Evolutionary conservation across 495 filamentous ascomycete species (phyloP), one percentile per base, ranked within the genome.

Genomic region (Penicillium soppii): DNA sequence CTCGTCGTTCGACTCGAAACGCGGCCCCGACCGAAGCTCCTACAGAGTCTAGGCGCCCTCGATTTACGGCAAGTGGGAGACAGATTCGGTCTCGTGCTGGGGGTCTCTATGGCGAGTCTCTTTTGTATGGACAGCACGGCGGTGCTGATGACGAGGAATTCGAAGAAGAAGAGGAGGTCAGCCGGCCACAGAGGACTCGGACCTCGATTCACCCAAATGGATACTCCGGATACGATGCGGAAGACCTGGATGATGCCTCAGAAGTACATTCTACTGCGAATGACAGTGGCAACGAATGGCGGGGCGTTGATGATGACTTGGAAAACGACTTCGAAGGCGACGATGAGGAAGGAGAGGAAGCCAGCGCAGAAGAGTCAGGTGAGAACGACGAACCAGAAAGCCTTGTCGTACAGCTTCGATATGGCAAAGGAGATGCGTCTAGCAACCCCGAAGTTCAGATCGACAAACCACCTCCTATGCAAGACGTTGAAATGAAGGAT

Each of bases 41-140:
- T 0, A 82, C 82, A 20, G 86, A 89, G 55, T 74, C 80, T 4
- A 65, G 73, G 19, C 85, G 80, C n/a, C 89, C 91, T 29, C 84
- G 85, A n/a, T 87, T 88, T 43, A 97, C 95, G 2, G 88, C 91
- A 22, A 95, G 90, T 64, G 94, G 94, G 26, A 83, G 94, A 27
- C 92, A 96, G 60, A 83, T 96, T 25, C 81, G 88, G 47, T 80
- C 83, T 13, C 83, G 88, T 9, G 71, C 72, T n/a, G 88, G 84
- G 15, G 89, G 94, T 10, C 68, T 84, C 33, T 96, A 96, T 64
- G 91, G 90, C 2, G 90, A 92, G 60, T 77, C 77, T 41, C 58
- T 85, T 56, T 71, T 86, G 10, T 81, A 71, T 58, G 81, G 76
- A n/a, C 77, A 80, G 43, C 70, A 74, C 1, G 57, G 56, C 8